Evolutionary conservation across 2,329 filamentous ascomycete species (phyloP).

Genomic region (Fusarium haematococcum): DNA sequence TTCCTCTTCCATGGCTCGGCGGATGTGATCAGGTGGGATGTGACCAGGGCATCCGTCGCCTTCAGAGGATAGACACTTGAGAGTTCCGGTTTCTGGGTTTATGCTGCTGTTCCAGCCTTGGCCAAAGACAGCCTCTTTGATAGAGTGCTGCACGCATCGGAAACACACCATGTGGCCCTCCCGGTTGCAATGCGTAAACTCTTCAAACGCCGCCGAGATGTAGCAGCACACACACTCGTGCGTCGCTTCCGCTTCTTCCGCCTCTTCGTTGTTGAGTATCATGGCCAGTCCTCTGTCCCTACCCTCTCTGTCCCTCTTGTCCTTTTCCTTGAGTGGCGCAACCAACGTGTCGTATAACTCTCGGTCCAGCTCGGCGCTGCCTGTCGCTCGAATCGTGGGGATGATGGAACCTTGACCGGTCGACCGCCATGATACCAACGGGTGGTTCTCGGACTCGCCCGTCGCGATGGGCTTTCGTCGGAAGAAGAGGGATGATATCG

Average conservation of each 20-base stretch:
- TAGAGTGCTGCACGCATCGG: conserved; percentile 82
- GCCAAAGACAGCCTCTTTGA: conserved; percentile 90
- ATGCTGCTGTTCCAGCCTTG: conserved; percentile 91
- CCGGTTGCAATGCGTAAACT: conserved; percentile 77
- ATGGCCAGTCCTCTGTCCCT: conserved; percentile 66
- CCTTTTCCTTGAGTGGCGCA: conserved; percentile 61
- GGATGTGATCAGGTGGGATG: conserved; percentile 76
- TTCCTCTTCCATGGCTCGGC: conserved; percentile 77
- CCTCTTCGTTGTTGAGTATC: conserved; percentile 68
- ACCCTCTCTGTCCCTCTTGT: conserved; percentile 58
- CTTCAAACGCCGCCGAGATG: conserved; percentile 76
- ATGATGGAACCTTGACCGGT: conserved; percentile 66
- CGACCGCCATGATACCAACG: conserved; percentile 71
- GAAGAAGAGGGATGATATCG: conserved; percentile 77
- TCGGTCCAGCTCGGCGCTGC: conserved; percentile 71
- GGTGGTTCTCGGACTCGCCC: conserved; percentile 69
- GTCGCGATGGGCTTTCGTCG: conserved; percentile 69
- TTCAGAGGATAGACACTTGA: conserved; percentile 85
- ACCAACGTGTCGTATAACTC: conserved; percentile 72
- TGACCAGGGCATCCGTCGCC: conserved; percentile 78
- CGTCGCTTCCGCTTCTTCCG: conserved; percentile 65
- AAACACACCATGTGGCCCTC: conserved; percentile 82
- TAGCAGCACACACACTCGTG: conserved; percentile 86
- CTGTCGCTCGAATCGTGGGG: conserved; percentile 74
- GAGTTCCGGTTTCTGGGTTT: conserved; percentile 76